Conservation (phyloP, 2,329 filamentous ascomycete species). For the Balansia obtecta region DNA sequence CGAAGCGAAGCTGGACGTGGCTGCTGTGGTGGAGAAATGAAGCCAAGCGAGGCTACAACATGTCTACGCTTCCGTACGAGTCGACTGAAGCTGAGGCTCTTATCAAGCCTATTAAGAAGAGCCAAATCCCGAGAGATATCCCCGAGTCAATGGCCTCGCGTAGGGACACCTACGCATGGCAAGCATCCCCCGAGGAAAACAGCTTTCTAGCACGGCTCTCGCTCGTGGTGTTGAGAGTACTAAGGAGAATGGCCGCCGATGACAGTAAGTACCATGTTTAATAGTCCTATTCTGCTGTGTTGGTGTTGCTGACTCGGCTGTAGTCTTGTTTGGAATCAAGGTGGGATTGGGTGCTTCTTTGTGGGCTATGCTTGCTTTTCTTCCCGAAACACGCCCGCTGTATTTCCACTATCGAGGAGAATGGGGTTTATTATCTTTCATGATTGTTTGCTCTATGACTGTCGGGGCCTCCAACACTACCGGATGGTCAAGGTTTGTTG, state of each 20-base stretch:
- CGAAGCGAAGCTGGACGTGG: constrained; percentile 62
- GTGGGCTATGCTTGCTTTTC: constrained; percentile 73
- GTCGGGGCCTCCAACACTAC: constrained; percentile 88
- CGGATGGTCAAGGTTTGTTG: constrained; percentile 67
- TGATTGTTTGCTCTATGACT: constrained; percentile 93
- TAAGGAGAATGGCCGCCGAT: constrained; percentile 33
- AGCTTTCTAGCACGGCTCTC: constrained; percentile 27
- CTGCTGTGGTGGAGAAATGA: constrained; percentile 53
- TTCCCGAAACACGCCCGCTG: constrained; percentile 57
- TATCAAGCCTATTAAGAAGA: constrained; percentile 30
- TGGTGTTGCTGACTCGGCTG: neutral
- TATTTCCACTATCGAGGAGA: constrained; percentile 81
- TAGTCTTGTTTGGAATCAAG: constrained; percentile 65
- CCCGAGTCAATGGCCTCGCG: constrained; percentile 33
- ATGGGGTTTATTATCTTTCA: constrained; percentile 90
- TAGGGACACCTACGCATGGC: constrained; percentile 36
- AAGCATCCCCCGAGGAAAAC: constrained; percentile 29
- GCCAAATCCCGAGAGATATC: constrained; percentile 35
- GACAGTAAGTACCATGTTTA: constrained; percentile 26
- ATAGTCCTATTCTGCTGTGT: neutral
- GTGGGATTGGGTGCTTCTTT: constrained; percentile 75
- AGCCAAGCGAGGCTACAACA: neutral
- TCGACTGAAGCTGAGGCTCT: constrained; percentile 23
- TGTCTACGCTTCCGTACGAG: constrained; percentile 12
- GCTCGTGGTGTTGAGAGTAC: constrained; percentile 26